Conservation (phyloP, 257 asterid genomes). For the Solanum chilense region DNA sequence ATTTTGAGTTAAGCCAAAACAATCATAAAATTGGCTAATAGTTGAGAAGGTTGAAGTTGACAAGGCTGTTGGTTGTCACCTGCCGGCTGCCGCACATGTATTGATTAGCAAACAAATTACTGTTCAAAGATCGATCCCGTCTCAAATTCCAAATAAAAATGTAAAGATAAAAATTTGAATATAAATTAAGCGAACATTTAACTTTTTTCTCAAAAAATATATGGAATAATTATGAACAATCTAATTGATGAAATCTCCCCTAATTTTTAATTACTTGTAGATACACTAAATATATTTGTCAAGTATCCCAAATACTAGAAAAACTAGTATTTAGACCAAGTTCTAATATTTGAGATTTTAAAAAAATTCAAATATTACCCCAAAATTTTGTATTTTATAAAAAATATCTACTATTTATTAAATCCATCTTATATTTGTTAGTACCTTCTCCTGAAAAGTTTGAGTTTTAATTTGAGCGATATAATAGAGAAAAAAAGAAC, state of each 20-base stretch:
- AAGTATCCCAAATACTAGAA: neutral
- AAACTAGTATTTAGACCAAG: neutral
- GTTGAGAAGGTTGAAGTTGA: neutral
- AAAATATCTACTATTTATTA: no score
- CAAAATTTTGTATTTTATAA: neutral
- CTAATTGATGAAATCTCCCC: neutral
- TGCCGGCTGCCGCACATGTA: fast-evolving
- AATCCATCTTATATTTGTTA: neutral
- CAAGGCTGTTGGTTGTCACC: neutral
- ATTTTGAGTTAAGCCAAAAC: neutral
- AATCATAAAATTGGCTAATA: neutral
- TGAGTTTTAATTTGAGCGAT: neutral
- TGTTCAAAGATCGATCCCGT: neutral
- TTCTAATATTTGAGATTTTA: no score
- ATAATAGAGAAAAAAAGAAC: neutral
- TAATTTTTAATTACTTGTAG: neutral
- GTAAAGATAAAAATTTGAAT: neutral
- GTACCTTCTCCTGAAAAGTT: neutral
- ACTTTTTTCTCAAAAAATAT: no score
- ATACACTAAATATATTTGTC: neutral
- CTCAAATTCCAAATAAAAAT: neutral
- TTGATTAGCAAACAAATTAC: neutral
- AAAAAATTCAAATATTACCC: neutral
- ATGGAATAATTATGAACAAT: neutral
- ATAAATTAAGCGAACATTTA: neutral